Evolutionary conservation across 2,329 filamentous ascomycete genomes (phyloP), one percentile per base, ranked within the genome.

Genomic region (Pseudogymnoascus sp.): DNA sequence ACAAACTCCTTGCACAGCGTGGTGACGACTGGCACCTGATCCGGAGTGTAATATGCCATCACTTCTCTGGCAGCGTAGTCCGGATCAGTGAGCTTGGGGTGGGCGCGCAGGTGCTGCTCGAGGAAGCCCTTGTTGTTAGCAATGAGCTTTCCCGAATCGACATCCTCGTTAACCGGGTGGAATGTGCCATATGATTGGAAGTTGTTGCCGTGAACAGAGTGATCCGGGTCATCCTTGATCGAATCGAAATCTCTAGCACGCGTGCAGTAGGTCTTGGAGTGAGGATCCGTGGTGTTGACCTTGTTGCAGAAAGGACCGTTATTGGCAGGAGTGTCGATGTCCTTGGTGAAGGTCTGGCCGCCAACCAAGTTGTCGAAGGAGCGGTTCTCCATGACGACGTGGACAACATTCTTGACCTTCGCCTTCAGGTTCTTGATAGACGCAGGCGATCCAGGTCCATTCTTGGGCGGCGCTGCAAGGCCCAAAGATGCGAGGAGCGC

Each of bases 341-440:
- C 65, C 4, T 67, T 35, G 50, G 70, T 72, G 63, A 76, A 76
- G 26, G 64, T 71, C 15, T 77, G 68, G 29, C 76, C 76, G 33
- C 76, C 76, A 13, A 73, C 71, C 29, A 76, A 73, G 60, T 72
- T 74, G 63, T 78, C 76, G 47, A 71, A 71, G 9, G 68, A 70
- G 26, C 75, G 69, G 64, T 77, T 76, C 61, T 77, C 75, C 66
- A 76, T 71, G 8, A 78, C 76, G 15, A 80, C 69, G 26, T 79
- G 74, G 54, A 80, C 77, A 5, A 78, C 76, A 65, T 77, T 77
- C 68, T 79, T 79, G 68, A 80, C 79, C 61, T 75, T 76, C 37
- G 64, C 67, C 61, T 71, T 73, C 67, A 74, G 58, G 60, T 72
- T 72, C 63, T 65, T 64, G 63, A 72, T 66, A 13, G 71, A 72